Base-by-base conservation (phyloP, 2,329 filamentous ascomycete genomes). In the Colletotrichum horii region DNA sequence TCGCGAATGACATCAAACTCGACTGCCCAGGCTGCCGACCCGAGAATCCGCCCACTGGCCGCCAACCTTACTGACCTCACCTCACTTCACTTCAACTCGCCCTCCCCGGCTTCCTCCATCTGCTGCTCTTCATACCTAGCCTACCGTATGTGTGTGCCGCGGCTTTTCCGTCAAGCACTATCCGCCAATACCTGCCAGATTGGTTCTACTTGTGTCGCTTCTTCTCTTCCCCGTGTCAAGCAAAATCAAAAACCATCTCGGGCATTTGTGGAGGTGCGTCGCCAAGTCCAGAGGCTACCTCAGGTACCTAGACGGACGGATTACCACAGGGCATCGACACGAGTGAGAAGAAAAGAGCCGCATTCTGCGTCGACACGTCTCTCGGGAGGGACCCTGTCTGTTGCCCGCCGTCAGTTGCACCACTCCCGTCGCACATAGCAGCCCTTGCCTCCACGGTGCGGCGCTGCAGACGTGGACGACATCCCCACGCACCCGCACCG, bases 361-460 rank as follows among this genome's bases (percentile, higher is more conserved):
- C 62, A 52, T 52, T 52, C 43, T 52, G 43, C 58, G 28, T 52
- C 43, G 43, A 52, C 26, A 58, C 55, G 55, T 26, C 22, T 58
- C 43, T 52, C 43, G 43, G 43, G 43, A 52, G 43, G 43, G 43
- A 52, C 43, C 43, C 43, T 22, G 12, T 52, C 43, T 52, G 43
- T 12, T 52, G 43, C n/a, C 43, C 43, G 43, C 43, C n/a, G 11
- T 52, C 43, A 52, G n/a, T 52, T 52, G 43, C 43, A 52, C 43
- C 43, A 52, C 43, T 52, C 43, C 43, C 22, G 24, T 58, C 22
- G 55, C 43, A 52, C n/a, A n/a, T 52, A 52, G 43, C 43, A 73
- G 73, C 73, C 73, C 73, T 72, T 75, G 69, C 73, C 70, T 75
- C 68, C 72, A 71, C 68, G 73, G 73, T 52, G n/a, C 43, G 43